Base-by-base conservation (phyloP, 2,329 filamentous ascomycete genomes). In the Colletotrichum ledebouriae region DNA sequence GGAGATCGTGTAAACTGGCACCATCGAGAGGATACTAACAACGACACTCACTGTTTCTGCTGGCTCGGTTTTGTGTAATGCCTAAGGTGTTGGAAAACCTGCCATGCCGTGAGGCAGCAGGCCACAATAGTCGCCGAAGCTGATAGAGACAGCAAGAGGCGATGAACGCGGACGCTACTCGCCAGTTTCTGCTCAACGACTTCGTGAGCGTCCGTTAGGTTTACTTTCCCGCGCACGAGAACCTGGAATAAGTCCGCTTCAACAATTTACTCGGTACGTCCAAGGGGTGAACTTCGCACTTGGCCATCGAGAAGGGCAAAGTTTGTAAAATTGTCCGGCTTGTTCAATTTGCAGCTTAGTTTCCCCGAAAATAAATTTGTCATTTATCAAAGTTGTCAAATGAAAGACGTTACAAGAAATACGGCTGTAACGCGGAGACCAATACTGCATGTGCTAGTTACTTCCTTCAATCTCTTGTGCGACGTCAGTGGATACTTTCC, bases 51-150 rank as follows among this genome's bases (percentile, higher is more conserved):
- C 56, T 59, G 62, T 4, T 65, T 65, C 39, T 65, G 62, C 20
- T 65, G 29, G 12, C 41, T 59, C 7, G 55, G 55, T 15, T 42
- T 47, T 6, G 62, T 53, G 62, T 65, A 65, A 37, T 65, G 57
- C 12, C 22, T 52, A 4, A 46, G 55, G 20, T 65, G 62, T 13
- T 55, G 55, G 47, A 44, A 59, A 10, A 59, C 39, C 1, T 59
- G 62, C 9, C 56, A 65, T 12, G 29, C 46, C 5, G 62, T 34
- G 0, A 47, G 13, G n/a, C 12, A 37, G 6, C 62, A 65, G 13
- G 62, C 62, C 0, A 65, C 22, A 6, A 59, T 42, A 0, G 55
- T 65, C 5, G 47, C 53, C 17, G 25, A 20, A 0, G 55, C 17
- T 13, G 53, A 33, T n/a, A 65, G 53, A 3, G 41, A 25, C n/a